These are phyloP conservation scores for Psilocybe cubensis DNA, from an alignment of 768 basidiomycete genomes.

Conservation along the genomic window DNA sequence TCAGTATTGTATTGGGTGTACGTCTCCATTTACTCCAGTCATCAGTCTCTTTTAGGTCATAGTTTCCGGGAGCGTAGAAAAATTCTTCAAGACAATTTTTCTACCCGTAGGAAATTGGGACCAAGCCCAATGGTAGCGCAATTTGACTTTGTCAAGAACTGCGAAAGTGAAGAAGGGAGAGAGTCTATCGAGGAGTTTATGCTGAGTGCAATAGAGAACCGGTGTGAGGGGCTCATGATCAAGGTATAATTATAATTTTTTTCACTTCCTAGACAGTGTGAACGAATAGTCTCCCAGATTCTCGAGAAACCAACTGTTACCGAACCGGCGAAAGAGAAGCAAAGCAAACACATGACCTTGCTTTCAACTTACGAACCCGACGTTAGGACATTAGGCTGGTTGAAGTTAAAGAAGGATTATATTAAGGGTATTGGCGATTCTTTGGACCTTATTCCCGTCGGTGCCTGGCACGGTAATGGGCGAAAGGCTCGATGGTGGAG, in stretches of 20 bases:
- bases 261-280: too few relatives aligned
- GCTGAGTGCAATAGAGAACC: constrained; percentile 71
- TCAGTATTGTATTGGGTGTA: not conserved
- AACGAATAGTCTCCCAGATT: too few relatives aligned
- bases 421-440: constrained; percentile 79
- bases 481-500: constrained; percentile 93
- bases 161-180: constrained; percentile 64
- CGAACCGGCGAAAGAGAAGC: constrained; percentile 32
- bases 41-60: constrained; percentile 65
- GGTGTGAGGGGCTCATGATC: constrained; percentile 93
- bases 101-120: constrained; percentile 43
- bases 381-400: constrained; percentile 84
- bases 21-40: constrained; percentile 2
- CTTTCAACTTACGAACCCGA: constrained; percentile 92
- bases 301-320: constrained; percentile 52
- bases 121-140: constrained; percentile 52
- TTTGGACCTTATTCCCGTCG: constrained; percentile 72
- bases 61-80: constrained; percentile 74
- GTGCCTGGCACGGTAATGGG: constrained; percentile 91
- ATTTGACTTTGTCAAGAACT: constrained; percentile 75
- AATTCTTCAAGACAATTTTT: constrained; percentile 67
- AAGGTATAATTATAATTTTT: constrained; percentile 65
- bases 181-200: constrained; percentile 77
- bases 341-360: constrained; percentile 63
- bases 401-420: constrained; percentile 94